Conservation (phyloP, 2,329 filamentous ascomycete genomes). For the Botryotinia narcissicola region DNA sequence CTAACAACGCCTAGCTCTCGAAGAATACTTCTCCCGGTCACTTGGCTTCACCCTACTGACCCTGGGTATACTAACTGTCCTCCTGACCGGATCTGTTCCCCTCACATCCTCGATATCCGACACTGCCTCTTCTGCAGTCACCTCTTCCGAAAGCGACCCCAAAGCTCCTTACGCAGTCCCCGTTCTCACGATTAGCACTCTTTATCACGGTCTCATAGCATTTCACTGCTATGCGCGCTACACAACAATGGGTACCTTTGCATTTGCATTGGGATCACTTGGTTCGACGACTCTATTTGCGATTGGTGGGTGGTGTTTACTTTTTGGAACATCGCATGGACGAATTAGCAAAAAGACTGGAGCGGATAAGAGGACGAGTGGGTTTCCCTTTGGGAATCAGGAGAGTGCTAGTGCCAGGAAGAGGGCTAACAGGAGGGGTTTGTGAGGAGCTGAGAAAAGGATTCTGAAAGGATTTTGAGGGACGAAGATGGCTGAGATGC, state of each 20-base stretch:
- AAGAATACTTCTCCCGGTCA: slow-evolving; percentile 61
- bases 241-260: slow-evolving; percentile 47
- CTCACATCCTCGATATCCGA: slow-evolving; percentile 46
- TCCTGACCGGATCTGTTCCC: slow-evolving; percentile 64
- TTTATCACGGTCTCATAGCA: slow-evolving; percentile 55
- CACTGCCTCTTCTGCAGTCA: slow-evolving; percentile 39
- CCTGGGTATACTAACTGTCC: slow-evolving; percentile 53
- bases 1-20: slow-evolving; percentile 47
- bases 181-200: slow-evolving; percentile 54
- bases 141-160: slow-evolving; percentile 46
- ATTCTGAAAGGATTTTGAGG: not conserved
- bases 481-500: not conserved
- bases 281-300: slow-evolving; percentile 50
- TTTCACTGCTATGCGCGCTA: slow-evolving; percentile 62
- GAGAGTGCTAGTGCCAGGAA: slow-evolving; percentile 42
- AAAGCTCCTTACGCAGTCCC: slow-evolving; percentile 58
- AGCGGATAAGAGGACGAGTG: slow-evolving; percentile 63
- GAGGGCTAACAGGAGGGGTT: slow-evolving; percentile 23
- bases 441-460: not conserved
- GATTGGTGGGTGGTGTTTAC: slow-evolving; percentile 57
- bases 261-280: slow-evolving; percentile 52
- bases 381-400: slow-evolving; percentile 63
- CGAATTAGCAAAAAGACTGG: slow-evolving; percentile 61
- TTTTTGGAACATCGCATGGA: slow-evolving; percentile 50
- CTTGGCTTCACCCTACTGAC: slow-evolving; percentile 58